phyloP scores from a whole-genome alignment of 179 eudicot species.

The Spinacia oleracea region DNA sequence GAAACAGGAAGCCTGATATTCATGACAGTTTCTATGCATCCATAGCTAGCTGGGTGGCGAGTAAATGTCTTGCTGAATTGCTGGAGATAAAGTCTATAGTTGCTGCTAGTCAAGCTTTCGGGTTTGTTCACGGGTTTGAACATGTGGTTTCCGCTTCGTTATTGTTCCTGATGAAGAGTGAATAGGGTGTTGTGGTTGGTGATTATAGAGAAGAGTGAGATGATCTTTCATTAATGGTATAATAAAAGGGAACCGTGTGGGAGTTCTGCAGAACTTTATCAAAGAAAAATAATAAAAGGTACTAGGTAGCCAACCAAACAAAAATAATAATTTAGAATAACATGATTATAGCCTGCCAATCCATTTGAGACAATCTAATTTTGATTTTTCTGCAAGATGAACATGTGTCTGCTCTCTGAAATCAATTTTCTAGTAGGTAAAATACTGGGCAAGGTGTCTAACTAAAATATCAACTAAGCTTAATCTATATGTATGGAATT shows the following conservation, averaged over 20 bases:
- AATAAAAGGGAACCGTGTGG: background rate
- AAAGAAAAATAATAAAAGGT: background rate
- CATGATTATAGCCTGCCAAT: background rate
- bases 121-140: background rate
- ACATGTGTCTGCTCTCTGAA: background rate
- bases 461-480: background rate
- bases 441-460: background rate
- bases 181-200: background rate
- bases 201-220: background rate
- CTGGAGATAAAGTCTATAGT: background rate
- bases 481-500: background rate
- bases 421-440: background rate
- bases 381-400: background rate
- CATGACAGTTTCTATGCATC: background rate
- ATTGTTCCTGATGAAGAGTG: background rate
- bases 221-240: background rate
- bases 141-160: background rate
- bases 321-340: background rate
- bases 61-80: background rate
- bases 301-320: background rate
- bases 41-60: background rate
- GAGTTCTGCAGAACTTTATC: background rate
- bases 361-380: background rate
- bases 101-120: background rate
- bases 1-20: background rate